Evolutionary conservation across 2,329 filamentous ascomycete genomes (phyloP).

Genomic region (Clonostachys rhizophaga): DNA sequence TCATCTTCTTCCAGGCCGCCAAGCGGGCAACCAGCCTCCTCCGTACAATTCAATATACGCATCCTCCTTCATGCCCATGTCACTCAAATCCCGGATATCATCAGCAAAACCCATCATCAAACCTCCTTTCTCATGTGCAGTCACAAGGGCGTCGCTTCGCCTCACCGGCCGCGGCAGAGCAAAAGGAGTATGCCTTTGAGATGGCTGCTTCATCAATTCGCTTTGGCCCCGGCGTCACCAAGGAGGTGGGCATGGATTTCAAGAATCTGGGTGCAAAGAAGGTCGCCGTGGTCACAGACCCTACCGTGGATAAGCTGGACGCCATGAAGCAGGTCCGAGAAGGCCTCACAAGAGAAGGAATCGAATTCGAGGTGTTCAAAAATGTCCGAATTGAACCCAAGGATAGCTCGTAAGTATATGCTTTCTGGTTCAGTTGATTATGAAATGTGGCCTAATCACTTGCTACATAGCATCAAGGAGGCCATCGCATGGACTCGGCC

Average conservation of each 20-base stretch:
- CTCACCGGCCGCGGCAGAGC: conserved; percentile 61
- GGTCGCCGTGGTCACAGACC: conserved; percentile 89
- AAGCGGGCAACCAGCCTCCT: conserved; percentile 68
- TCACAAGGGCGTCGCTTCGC: conserved; percentile 36
- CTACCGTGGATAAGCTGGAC: conserved; percentile 73
- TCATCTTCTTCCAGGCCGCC: conserved; percentile 39
- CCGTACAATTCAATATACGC: conserved; percentile 85
- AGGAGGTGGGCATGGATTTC: conserved; percentile 97
- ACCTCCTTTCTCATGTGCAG: conserved; percentile 43
- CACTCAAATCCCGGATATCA: conserved; percentile 85
- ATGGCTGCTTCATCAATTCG: conserved; percentile 95
- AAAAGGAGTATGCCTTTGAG: conserved; percentile 98
- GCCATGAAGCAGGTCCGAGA: conserved; percentile 89
- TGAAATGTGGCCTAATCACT: neutral
- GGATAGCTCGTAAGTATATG: conserved; percentile 71
- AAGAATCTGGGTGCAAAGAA: conserved; percentile 83
- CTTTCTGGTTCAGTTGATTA: neutral
- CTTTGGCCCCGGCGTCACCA: conserved; percentile 88
- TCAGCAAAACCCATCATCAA: conserved; percentile 60
- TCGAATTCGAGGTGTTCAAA: conserved; percentile 78
- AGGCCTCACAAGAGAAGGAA: conserved; percentile 70
- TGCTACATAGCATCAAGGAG: conserved; percentile 63
- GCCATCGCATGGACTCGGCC: conserved; percentile 84
- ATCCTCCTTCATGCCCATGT: conserved; percentile 85
- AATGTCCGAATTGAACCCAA: conserved; percentile 86